phyloP scores from a whole-genome alignment of 768 basidiomycete species.

The Rhodosporidiobolus odoratus region DNA sequence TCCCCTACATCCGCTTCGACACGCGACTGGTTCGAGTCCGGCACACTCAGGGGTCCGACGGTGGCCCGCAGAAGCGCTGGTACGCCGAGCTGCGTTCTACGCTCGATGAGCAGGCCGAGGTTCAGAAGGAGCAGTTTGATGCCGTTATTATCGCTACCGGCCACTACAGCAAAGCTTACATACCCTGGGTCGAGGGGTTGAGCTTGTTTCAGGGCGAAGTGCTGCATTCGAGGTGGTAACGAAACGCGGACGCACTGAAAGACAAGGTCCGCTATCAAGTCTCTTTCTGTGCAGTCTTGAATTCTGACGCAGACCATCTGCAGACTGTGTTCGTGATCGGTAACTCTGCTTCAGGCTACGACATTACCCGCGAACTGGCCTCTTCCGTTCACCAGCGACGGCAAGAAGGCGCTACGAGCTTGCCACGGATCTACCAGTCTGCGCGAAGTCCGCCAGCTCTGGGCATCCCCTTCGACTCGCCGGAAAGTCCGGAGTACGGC shows the following conservation, averaged over 20 bases:
- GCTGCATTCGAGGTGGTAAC: constrained; percentile 47
- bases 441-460: constrained; percentile 22
- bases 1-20: constrained; percentile 31
- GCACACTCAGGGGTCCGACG: constrained; percentile 5
- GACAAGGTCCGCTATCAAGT: constrained; percentile 36
- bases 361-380: constrained; percentile 45
- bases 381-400: constrained; percentile 1
- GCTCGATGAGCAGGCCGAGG: background rate
- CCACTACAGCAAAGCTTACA: constrained; percentile 45
- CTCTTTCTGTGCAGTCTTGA: background rate
- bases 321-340: constrained; percentile 48
- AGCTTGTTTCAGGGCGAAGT: constrained; percentile 43
- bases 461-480: constrained; percentile 36
- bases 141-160: constrained; percentile 46
- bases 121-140: constrained; percentile 41
- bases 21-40: constrained; percentile 24
- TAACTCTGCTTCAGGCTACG: constrained; percentile 48
- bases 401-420: background rate
- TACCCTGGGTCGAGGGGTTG: constrained; percentile 44
- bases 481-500: constrained; percentile 44
- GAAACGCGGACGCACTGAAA: constrained; percentile 40
- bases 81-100: constrained; percentile 15
- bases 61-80: background rate
- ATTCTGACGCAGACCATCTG: background rate
- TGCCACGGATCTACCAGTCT: constrained; percentile 36